Evolutionary conservation across 208 protist species (phyloP), one percentile per base, ranked within the genome.

Genomic region (Porcisia deanei): DNA sequence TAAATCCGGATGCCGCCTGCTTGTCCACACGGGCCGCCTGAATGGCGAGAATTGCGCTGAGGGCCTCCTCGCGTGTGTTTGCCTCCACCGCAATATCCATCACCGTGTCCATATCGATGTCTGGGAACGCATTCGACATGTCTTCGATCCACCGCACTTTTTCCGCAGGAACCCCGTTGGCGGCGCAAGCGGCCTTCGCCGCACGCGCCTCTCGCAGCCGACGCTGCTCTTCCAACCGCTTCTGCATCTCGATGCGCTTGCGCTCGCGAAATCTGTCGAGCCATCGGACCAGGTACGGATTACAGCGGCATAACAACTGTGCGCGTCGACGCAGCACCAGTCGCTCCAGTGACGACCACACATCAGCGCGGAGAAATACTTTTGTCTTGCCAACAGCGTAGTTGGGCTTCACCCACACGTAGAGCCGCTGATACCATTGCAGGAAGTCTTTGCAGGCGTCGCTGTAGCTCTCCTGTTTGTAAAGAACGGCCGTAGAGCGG

Each of bases 361-460:
- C 89, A 74, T 96, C 88, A 2, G 89, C 88, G n/a, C 88, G 87
- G 5, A 95, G 72, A 82, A 97, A 97, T 18, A 97, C 94, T 80
- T 97, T 96, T 25, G 87, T 96, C 82, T 88, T 88, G 41, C 94
- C 94, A 30, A 96, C 81, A 5, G 88, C 94, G 71, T 88, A 96
- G 85, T 94, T 91, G 1, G 90, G 94, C 55, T 64, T 80, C 18
- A 71, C 41, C 88, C 88, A 95, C 25, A 55, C 25, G 76, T 94
- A 95, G 14, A 96, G 61, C 22, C 80, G 78, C 75, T 94, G 80
- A 72, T 95, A 93, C 55, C 67, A 83, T 63, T 83, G 68, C 37
- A 96, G 83, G 25, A 94, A 82, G 67, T 86, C 71, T 53, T 81
- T 76, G 71, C 80, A 88, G 34, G 84, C 84, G 22, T 85, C 82